phyloP scores from a whole-genome alignment of 2,329 filamentous ascomycete species.

The Amauroascus verrucosus region DNA sequence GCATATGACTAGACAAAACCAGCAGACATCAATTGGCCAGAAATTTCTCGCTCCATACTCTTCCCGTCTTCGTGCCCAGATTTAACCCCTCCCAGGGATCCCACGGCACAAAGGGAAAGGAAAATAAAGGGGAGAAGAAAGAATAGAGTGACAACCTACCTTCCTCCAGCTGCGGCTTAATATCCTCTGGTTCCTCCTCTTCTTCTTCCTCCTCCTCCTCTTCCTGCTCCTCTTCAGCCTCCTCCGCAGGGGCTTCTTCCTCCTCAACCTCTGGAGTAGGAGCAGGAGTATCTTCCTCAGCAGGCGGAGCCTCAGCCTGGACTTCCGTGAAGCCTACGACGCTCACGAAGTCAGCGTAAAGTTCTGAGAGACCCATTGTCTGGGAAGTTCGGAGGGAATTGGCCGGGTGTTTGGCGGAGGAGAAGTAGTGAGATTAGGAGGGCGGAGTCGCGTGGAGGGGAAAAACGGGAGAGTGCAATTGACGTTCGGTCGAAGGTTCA shows the following conservation, averaged over 20 bases:
- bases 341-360: conserved; percentile 55
- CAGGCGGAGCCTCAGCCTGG: conserved; percentile 50
- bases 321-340: conserved; percentile 53
- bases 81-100: too few species aligned
- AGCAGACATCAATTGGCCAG: neutral
- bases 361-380: conserved; percentile 54
- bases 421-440: conserved; percentile 12
- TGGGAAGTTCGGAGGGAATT: conserved; percentile 17
- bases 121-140: neutral
- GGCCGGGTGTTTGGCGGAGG: neutral
- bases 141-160: conserved; percentile 53
- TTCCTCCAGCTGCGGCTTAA: conserved; percentile 81
- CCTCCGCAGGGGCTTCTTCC: conserved; percentile 42
- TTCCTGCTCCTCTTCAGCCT: conserved; percentile 47
- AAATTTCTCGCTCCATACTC: too few species aligned
- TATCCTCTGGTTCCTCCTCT: conserved; percentile 70
- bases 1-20: neutral
- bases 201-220: conserved; percentile 68
- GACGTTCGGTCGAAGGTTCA: neutral
- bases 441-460: conserved; percentile 18
- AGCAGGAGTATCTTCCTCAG: conserved; percentile 36
- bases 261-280: conserved; percentile 37
- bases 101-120: too few species aligned
- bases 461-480: conserved; percentile 4
- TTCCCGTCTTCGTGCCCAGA: too few species aligned